These are phyloP conservation scores for Talaromyces trachyspermus DNA, from an alignment of 495 filamentous ascomycete genomes.

Conservation along the genomic window DNA sequence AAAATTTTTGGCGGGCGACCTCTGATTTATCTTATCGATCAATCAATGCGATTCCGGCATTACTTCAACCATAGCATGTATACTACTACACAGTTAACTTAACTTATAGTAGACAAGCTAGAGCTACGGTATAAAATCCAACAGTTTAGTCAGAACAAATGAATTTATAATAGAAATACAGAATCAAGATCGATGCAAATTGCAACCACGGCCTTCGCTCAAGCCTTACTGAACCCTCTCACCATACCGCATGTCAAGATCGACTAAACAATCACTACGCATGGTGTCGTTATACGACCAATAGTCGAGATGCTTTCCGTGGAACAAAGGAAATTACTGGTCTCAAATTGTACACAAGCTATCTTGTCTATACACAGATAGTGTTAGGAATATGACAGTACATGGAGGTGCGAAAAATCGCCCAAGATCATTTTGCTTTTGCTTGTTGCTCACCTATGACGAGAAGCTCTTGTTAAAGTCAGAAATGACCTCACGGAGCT, in stretches of 20 bases:
- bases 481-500: constrained; percentile 69
- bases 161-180: background rate
- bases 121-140: too few species aligned
- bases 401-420: constrained; percentile 21
- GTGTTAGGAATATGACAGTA: constrained; percentile 40
- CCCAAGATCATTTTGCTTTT: constrained; percentile 25
- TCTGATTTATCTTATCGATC: constrained; percentile 9
- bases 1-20: constrained; percentile 6
- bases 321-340: constrained; percentile 40
- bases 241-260: too few species aligned
- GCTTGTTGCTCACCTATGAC: constrained; percentile 45
- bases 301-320: too few species aligned
- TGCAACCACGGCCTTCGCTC: background rate
- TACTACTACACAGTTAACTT: too few species aligned
- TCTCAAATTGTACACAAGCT: constrained; percentile 51
- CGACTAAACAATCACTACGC: too few species aligned
- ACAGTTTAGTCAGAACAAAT: too few species aligned
- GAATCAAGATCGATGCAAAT: background rate
- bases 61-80: background rate
- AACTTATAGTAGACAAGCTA: too few species aligned
- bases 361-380: constrained; percentile 46
- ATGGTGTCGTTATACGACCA: too few species aligned
- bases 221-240: too few species aligned
- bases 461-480: constrained; percentile 93
- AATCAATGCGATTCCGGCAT: constrained; percentile 3